These are phyloP conservation scores for Tylopilus rubrobrunneus DNA, from an alignment of 768 basidiomycete species.

Conservation along the genomic window DNA sequence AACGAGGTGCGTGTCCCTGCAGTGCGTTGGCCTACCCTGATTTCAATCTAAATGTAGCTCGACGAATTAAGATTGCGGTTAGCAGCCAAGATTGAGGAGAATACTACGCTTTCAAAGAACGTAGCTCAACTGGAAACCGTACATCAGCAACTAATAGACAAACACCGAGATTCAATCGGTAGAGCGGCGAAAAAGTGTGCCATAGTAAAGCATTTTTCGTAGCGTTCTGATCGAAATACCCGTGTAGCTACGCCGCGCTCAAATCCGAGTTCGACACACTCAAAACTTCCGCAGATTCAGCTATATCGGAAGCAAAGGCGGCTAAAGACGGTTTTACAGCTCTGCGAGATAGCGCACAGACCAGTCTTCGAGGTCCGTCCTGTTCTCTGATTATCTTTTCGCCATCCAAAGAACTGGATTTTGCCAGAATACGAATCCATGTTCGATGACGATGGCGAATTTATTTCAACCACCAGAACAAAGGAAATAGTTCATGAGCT, in stretches of 20 bases:
- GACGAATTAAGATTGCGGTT: conserved; percentile 20
- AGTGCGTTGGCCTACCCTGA: not conserved
- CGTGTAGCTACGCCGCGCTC: conserved; percentile 27
- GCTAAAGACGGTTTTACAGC: conserved; percentile 24
- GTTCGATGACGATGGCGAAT: conserved; percentile 25
- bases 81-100: conserved; percentile 13
- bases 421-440: conserved; percentile 28
- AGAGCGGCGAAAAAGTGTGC: conserved; percentile 21
- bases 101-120: conserved; percentile 7
- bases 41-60: conserved; percentile 12
- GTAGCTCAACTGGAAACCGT: conserved; percentile 12
- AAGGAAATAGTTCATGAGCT: conserved; percentile 32
- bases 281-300: conserved; percentile 19
- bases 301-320: conserved; percentile 23
- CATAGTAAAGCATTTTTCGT: not conserved
- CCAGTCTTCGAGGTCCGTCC: conserved; percentile 27
- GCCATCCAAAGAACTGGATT: not conserved
- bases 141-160: conserved; percentile 15
- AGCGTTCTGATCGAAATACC: not conserved
- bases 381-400: not conserved
- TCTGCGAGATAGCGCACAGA: conserved; percentile 19
- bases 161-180: conserved; percentile 14
- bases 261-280: conserved; percentile 29
- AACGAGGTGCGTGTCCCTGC: conserved; percentile 10
- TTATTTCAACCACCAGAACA: conserved; percentile 24